phyloP scores from a whole-genome alignment of 177 flowering plant species.

The Tripterygium wilfordii region DNA sequence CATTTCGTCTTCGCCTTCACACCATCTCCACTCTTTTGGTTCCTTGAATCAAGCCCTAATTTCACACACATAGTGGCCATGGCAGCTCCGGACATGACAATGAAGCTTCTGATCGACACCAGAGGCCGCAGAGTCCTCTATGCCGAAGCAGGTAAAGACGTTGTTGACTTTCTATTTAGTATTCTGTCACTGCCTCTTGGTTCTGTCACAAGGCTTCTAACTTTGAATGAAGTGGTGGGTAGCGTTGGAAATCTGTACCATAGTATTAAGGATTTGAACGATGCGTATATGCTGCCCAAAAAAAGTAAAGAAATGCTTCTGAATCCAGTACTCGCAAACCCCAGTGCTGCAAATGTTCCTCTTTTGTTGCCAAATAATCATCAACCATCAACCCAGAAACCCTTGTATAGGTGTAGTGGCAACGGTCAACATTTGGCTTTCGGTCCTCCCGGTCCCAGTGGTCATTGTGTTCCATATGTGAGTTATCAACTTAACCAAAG shows the following conservation, averaged over 20 bases:
- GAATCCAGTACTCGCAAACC: slow-evolving; percentile 1
- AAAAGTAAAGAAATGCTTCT: slow-evolving; percentile 3
- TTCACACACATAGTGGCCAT: slow-evolving; percentile 1
- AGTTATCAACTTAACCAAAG: too few relatives aligned
- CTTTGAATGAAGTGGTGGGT: slow-evolving; percentile 13
- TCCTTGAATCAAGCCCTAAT: too few relatives aligned
- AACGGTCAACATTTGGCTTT: too few relatives aligned
- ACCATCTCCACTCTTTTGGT: too few relatives aligned
- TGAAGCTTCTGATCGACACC: slow-evolving; percentile 31
- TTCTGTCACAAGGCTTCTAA: slow-evolving; percentile 6
- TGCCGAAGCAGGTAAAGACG: slow-evolving; percentile 31
- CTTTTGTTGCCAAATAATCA: slow-evolving; percentile 8
- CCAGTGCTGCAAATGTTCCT: too few relatives aligned
- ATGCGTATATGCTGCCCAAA: slow-evolving; percentile 5
- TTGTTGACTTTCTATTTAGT: slow-evolving; percentile 24
- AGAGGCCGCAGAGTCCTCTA: slow-evolving; percentile 16
- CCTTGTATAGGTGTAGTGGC: too few relatives aligned
- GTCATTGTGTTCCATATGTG: too few relatives aligned
- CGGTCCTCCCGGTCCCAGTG: too few relatives aligned
- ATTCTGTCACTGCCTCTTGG: slow-evolving; percentile 17
- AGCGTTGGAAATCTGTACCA: slow-evolving; percentile 18
- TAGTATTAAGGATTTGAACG: slow-evolving; percentile 18
- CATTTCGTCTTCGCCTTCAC: too few relatives aligned
- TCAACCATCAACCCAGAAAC: too few relatives aligned
- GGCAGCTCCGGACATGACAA: slow-evolving; percentile 11